Evolutionary conservation across 2,329 filamentous ascomycete genomes (phyloP).

Genomic region (Neonectria faginata): DNA sequence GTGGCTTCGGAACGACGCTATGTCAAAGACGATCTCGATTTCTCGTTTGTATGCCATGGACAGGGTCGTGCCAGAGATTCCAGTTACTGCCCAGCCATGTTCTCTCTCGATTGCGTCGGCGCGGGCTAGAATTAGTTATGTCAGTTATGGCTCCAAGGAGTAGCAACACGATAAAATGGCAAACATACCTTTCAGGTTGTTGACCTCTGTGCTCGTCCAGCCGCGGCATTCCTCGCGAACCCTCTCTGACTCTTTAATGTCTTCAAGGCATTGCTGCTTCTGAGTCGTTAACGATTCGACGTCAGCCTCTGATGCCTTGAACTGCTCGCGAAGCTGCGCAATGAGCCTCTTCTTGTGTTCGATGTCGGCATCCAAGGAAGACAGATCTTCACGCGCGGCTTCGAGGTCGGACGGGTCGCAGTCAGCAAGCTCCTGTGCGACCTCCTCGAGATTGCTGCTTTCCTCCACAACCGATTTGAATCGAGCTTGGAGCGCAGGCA

Average conservation of each 20-base stretch:
- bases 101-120: constrained; percentile 74
- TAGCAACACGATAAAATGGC: neutral
- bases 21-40: constrained; percentile 79
- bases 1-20: constrained; percentile 66
- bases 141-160: neutral
- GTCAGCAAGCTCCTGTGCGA: constrained; percentile 79
- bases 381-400: constrained; percentile 76
- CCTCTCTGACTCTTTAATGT: constrained; percentile 85
- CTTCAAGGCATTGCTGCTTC: constrained; percentile 76
- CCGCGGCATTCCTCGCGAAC: constrained; percentile 89
- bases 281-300: constrained; percentile 72
- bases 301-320: constrained; percentile 73
- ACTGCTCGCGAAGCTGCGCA: constrained; percentile 72
- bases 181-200: constrained; percentile 75
- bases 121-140: constrained; percentile 65
- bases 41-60: constrained; percentile 80
- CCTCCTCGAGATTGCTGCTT: constrained; percentile 74
- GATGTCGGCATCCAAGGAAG: constrained; percentile 74
- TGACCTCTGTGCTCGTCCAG: constrained; percentile 87
- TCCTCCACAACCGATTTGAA: constrained; percentile 73
- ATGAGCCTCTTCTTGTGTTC: constrained; percentile 76
- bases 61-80: constrained; percentile 70
- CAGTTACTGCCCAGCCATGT: constrained; percentile 78
- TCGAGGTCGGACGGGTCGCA: constrained; percentile 85
- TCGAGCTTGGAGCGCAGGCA: constrained; percentile 74